Evolutionary conservation across 179 eudicot species (phyloP).

Genomic region (Camellia oleifera): DNA sequence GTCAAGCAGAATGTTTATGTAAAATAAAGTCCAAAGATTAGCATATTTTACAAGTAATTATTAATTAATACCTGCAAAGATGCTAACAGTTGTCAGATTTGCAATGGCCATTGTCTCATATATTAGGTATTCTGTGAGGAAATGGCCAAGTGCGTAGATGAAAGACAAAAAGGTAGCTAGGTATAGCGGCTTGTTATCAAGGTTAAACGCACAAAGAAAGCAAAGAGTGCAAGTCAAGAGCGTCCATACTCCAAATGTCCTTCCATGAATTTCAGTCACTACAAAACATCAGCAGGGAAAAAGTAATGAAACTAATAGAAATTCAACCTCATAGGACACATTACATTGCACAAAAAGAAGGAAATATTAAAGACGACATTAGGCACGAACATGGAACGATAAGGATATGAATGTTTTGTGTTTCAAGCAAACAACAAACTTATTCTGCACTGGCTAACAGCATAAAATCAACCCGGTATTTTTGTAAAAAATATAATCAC

Average conservation of each 20-base stretch:
- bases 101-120: conserved; percentile 80
- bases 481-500: background rate
- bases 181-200: conserved; percentile 89
- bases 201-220: conserved; percentile 92
- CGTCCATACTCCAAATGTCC: conserved; percentile 98
- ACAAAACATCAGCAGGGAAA: conserved; percentile 17
- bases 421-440: background rate
- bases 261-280: conserved; percentile 99
- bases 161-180: conserved; percentile 78
- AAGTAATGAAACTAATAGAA: background rate
- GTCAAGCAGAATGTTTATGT: background rate
- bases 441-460: background rate
- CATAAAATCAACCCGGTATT: background rate
- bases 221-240: conserved; percentile 98
- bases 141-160: conserved; percentile 89
- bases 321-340: background rate
- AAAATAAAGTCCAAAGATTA: background rate
- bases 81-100: conserved; percentile 83
- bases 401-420: background rate
- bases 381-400: background rate
- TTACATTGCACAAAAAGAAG: background rate
- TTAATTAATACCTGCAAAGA: conserved; percentile 86
- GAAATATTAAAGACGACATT: background rate
- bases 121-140: conserved; percentile 77
- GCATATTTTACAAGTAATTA: background rate